A percentile compares a stretch with the other conserved stretches of the same genome.
phyloP scores from a whole-genome alignment of 2,329 filamentous ascomycete genomes.

The Penicillium sp. region DNA sequence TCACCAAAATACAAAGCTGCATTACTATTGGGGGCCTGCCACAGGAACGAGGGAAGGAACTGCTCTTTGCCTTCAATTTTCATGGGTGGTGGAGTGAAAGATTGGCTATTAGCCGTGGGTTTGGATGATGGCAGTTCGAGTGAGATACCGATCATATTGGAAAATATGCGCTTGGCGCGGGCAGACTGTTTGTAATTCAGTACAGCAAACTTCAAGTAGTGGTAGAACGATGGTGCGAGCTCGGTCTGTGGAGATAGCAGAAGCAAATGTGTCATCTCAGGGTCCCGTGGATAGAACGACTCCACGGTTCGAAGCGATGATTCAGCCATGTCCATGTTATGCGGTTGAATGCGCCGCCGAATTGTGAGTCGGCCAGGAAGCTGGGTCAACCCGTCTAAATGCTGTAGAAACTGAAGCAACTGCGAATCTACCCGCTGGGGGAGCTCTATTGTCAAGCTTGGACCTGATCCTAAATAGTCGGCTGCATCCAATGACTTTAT shows the following conservation, averaged over 20 bases:
- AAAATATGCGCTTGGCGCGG: slow-evolving; percentile 44
- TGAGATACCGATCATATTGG: slow-evolving; percentile 71
- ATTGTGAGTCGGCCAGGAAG: slow-evolving; percentile 59
- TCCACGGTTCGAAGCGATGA: slow-evolving; percentile 75
- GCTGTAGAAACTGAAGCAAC: slow-evolving; percentile 61
- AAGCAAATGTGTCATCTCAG: slow-evolving; percentile 70
- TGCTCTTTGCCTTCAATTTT: slow-evolving; percentile 27
- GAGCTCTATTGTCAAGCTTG: slow-evolving; percentile 81
- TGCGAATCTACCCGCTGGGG: slow-evolving; percentile 66
- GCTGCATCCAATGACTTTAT: slow-evolving; percentile 71
- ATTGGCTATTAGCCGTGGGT: slow-evolving; percentile 57
- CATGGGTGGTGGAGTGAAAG: slow-evolving; percentile 45
- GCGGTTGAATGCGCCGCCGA: slow-evolving; percentile 67
- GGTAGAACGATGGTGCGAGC: slow-evolving; percentile 75
- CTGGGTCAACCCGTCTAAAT: slow-evolving; percentile 66
- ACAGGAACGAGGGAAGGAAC: slow-evolving; percentile 65
- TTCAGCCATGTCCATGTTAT: slow-evolving; percentile 63
- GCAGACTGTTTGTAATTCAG: slow-evolving; percentile 74
- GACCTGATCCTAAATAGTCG: slow-evolving; percentile 69
- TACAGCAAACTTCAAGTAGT: slow-evolving; percentile 77
- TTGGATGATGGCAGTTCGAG: slow-evolving; percentile 65
- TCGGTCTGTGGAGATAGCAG: slow-evolving; percentile 79
- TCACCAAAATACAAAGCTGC: slow-evolving; percentile 79
- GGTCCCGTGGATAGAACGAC: slow-evolving; percentile 75
- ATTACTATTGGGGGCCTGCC: slow-evolving; percentile 80